Evolutionary conservation across 495 filamentous ascomycete species (phyloP), one percentile per base, ranked within the genome.

Genomic region (Neurospora africana): DNA sequence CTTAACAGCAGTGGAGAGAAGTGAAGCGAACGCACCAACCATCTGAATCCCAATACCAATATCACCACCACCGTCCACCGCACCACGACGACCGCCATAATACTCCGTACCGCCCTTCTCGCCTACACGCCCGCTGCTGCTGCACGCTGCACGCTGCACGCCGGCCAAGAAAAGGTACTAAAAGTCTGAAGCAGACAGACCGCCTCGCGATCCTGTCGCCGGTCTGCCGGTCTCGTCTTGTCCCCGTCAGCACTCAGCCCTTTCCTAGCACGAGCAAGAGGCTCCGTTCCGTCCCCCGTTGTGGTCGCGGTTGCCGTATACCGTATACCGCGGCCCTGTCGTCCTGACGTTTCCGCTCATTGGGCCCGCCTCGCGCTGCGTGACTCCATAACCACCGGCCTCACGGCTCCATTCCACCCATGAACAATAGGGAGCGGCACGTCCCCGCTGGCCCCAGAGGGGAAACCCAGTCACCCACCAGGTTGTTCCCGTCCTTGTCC

Each of bases 391-490:
- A 65, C 53, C 53, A 65, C 53, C 53, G 70, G 73, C 75, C 75
- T 76, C 72, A 71, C 68, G 73, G 47, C 72, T 72, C 37, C 68
- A 47, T 70, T 61, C 70, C 69, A 79, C 79, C 76, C 81, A 88
- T 88, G 86, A 82, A 84, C 80, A 65, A 65, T 65, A 82, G 82
- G 80, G 85, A 87, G 78, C 82, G 83, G 78, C 84, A 81, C 76
- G 81, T 82, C 76, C 82, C 86, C 75, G 82, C 85, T 83, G 86
- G 83, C 81, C 85, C 84, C 76, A 82, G 85, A 84, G 83, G 85
- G 81, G 84, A 84, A 73, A 81, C 82, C 79, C 85, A 84, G 78
- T 84, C 84, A 11, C 82, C 85, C 70, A 79, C 82, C 74, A 83
- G 83, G 82, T 81, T 79, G 77, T 69, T 69, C 61, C 44, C 69